phyloP scores from a whole-genome alignment of 2,329 filamentous ascomycete species.

The Aspergillus fumigatiaffinis region DNA sequence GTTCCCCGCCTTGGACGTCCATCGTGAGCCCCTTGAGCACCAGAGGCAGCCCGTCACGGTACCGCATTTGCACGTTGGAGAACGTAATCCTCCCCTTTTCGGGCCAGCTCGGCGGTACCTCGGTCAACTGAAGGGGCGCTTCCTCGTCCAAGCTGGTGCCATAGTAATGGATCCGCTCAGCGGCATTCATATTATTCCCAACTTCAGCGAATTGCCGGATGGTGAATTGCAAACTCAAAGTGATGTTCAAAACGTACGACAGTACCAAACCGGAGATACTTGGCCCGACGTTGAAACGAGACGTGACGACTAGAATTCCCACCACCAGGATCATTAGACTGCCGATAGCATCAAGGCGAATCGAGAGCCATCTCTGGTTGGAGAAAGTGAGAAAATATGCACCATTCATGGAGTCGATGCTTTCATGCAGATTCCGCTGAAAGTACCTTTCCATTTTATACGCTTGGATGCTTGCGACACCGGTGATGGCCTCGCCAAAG shows the following conservation, averaged over 20 bases:
- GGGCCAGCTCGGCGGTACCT: slow-evolving; percentile 75
- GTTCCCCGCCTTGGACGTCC: slow-evolving; percentile 42
- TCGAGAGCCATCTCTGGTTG: slow-evolving; percentile 89
- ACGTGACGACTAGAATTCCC: slow-evolving; percentile 87
- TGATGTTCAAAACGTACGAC: slow-evolving; percentile 88
- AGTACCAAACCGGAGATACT: slow-evolving; percentile 84
- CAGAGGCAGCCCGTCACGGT: slow-evolving; percentile 66
- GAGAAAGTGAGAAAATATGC: slow-evolving; percentile 95
- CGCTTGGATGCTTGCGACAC: slow-evolving; percentile 76
- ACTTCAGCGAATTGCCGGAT: slow-evolving; percentile 92
- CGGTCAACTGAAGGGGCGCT: slow-evolving; percentile 70
- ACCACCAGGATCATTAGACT: slow-evolving; percentile 81
- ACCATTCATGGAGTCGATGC: slow-evolving; percentile 87
- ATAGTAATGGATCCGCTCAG: slow-evolving; percentile 88
- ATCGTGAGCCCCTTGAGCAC: slow-evolving; percentile 64
- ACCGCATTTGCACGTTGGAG: slow-evolving; percentile 72
- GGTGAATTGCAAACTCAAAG: slow-evolving; percentile 94
- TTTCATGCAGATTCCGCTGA: slow-evolving; percentile 60
- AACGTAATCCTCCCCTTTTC: slow-evolving; percentile 79
- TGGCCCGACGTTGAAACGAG: slow-evolving; percentile 77
- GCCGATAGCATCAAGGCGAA: slow-evolving; percentile 79
- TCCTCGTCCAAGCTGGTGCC: slow-evolving; percentile 84
- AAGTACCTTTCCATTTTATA: slow-evolving; percentile 81
- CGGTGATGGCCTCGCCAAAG: slow-evolving; percentile 80
- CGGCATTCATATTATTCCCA: slow-evolving; percentile 97